These are phyloP conservation scores for Botrytis medusae DNA, from an alignment of 2,329 filamentous ascomycete genomes.

Conservation along the genomic window DNA sequence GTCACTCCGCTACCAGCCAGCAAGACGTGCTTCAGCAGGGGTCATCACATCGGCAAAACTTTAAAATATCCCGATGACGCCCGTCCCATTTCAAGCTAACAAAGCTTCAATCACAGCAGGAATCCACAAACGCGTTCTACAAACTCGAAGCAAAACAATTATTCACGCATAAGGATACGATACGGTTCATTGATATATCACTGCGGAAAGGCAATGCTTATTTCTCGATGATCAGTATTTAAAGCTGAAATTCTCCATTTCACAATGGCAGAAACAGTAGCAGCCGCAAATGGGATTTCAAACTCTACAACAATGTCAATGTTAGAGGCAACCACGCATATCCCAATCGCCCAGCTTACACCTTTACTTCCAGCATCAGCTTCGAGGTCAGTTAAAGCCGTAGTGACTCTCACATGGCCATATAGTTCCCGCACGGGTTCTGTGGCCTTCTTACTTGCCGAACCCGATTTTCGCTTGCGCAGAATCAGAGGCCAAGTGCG, in stretches of 20 bases:
- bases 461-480: slow-evolving; percentile 80
- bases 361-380: slow-evolving; percentile 48
- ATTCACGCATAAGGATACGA: neutral
- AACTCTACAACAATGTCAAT: slow-evolving; percentile 7
- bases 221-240: neutral
- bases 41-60: neutral
- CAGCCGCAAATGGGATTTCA: neutral
- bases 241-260: neutral
- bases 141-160: neutral
- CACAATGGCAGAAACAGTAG: slow-evolving; percentile 2
- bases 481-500: slow-evolving; percentile 77
- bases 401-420: slow-evolving; percentile 87
- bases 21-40: neutral
- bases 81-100: neutral
- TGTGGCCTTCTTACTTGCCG: slow-evolving; percentile 77
- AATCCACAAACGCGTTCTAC: slow-evolving; percentile 20
- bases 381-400: slow-evolving; percentile 59
- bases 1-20: neutral
- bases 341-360: slow-evolving; percentile 56
- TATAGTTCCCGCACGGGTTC: slow-evolving; percentile 76
- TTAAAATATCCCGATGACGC: slow-evolving; percentile 18
- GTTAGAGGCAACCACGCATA: slow-evolving; percentile 40
- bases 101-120: slow-evolving; percentile 15
- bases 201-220: neutral
- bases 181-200: neutral